Conservation (phyloP, 139 green algal genomes). For the Picochlorum sp. region DNA sequence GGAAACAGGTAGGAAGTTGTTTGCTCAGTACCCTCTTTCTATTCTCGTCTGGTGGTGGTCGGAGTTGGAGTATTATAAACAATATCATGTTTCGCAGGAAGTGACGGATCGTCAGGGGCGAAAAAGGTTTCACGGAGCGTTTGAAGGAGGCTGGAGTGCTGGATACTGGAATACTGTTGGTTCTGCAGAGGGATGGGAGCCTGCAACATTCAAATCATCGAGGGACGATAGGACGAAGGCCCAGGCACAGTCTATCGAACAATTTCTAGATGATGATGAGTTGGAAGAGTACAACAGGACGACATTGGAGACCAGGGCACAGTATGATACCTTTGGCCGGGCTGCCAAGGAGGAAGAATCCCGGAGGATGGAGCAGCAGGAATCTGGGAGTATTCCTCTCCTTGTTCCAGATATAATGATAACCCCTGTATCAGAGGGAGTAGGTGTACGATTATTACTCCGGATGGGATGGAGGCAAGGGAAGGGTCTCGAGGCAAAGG, state of each 20-base stretch:
- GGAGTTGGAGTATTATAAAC: not conserved
- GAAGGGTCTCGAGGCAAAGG: conserved; percentile 48
- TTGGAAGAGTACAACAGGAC: conserved; percentile 41
- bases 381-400: conserved; percentile 41
- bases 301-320: conserved; percentile 20
- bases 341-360: conserved; percentile 33
- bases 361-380: conserved; percentile 11
- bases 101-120: conserved; percentile 72
- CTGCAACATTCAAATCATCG: conserved; percentile 62
- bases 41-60: not conserved
- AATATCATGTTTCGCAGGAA: conserved; percentile 43
- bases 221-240: conserved; percentile 15
- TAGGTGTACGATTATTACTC: conserved; percentile 77
- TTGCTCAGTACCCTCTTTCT: conserved; percentile 13
- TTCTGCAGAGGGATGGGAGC: conserved; percentile 73
- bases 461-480: conserved; percentile 91
- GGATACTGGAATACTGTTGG: conserved; percentile 94
- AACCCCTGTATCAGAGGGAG: conserved; percentile 56
- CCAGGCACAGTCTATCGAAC: conserved; percentile 55
- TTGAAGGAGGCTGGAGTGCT: conserved; percentile 87
- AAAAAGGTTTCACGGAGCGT: conserved; percentile 87
- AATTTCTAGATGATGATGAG: conserved; percentile 96
- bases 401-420: conserved; percentile 62
- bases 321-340: conserved; percentile 82
- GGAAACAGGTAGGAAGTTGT: conserved; percentile 41